Evolutionary conservation across 1,139 yeast species (phyloP), one percentile per base, ranked within the genome.

Genomic region (Suzukiozyma palmioleophila): DNA sequence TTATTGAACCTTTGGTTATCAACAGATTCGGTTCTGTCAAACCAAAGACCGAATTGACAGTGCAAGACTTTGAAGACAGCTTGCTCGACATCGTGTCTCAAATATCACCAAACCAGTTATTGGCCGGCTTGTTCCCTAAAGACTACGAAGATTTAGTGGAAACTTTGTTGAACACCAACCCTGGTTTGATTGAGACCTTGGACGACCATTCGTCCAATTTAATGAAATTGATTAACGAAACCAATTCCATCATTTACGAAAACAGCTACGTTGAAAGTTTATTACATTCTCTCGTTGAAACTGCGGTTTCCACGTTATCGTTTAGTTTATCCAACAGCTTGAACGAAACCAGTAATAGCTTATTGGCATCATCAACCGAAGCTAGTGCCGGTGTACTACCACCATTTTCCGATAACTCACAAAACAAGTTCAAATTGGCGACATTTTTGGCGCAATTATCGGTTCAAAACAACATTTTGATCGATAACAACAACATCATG

Each of bases 31-130:
- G 71, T 21, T 66, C 66, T 15, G 66, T 86, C 30, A 81, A 79
- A 49, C 95, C 96, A 27, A 76, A 89, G 48, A 77, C 84, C 18
- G 90, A 83, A 49, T 60, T 89, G 39, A 62, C 83, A 1, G 60
- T 82, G 18, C 76, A 71, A 24, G 82, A 84, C 45, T 81, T 89
- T 53, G 75, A 53, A 35, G 40, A 43, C 8, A 42, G 57, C 22
- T 49, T 62, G 37, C 40, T 44, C n/a, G 51, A 61, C 37, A 53
- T 66, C 8, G 46, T 66, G 36, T 54, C 52, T 37, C 57, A 60
- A 40, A 51, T 70, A 14, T 70, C 70, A 55, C 71, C 74, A 1
- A 51, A 57, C 27, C 59, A 60, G 35, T 62, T 72, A 37, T 61
- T 69, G 15, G 64, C 73, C 34, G 69, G 75, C 3, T 59, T 75